Base-by-base conservation (phyloP, 202 grass and related monocot genomes). In the Zizania palustris region DNA sequence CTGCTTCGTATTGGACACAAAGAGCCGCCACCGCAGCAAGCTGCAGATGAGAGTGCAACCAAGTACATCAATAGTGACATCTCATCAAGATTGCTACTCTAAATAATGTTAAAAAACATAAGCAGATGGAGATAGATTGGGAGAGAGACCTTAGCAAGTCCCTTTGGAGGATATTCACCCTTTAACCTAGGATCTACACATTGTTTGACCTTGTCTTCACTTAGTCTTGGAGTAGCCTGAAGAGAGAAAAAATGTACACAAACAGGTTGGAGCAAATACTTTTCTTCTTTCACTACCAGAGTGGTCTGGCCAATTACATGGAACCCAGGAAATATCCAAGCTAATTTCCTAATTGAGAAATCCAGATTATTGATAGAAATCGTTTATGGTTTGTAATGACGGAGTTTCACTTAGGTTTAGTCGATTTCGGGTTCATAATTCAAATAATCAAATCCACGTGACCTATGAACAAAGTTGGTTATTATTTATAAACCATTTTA, bases 161-260 rank as follows among this genome's bases (percentile, higher is more conserved):
- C 91, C 71, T 91, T 97, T 18, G 86, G 86, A 70, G 88, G 91
- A 82, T 91, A 97, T 73, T 93, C 93, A 41, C 90, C 88, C 86
- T 93, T 93, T 84, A 97, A 67, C 81, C 88, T 85, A 33, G 93
- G 93, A 89, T 97, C 93, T 36, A 97, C 84, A 45, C 93, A 97
- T 73, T 97, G 93, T 80, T 89, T 97, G 14, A 97, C 93, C 84
- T 97, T 93, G 69, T 97, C 90, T 85, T 97, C 88, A 18, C 88
- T 91, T 82, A 93, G 71, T 81, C 90, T 97, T 75, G 93, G 93
- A 87, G 93, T 91, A 48, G 93, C 93, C 93, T 97, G 81, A 64
- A 79, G 45, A 67, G 63, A 71, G 20, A 37, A 65, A 70, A 48
- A 60, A 78, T n/a, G 57, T 3, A 58, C 41, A 76, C 3, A 14